Conservation (phyloP, 1,284 basidiomycete genomes). For the Taiwanofungus camphoratus region DNA sequence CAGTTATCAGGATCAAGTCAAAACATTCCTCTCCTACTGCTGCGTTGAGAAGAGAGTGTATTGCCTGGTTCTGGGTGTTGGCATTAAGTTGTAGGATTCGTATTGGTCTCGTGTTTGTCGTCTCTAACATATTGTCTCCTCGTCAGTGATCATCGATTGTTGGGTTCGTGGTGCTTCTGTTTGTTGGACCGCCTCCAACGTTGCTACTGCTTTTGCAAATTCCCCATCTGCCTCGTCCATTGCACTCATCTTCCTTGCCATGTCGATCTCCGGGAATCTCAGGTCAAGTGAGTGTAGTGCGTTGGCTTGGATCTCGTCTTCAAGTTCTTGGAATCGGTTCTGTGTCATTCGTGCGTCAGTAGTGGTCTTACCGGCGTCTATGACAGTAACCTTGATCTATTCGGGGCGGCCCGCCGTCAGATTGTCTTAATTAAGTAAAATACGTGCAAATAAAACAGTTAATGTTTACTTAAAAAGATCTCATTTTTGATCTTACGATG, state of each 20-base stretch:
- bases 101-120: conserved; percentile 2
- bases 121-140: neutral
- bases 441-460: too few relatives aligned
- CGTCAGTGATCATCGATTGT: neutral
- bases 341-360: too few relatives aligned
- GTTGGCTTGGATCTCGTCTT: neutral
- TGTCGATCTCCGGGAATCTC: neutral
- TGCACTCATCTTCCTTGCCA: too few relatives aligned
- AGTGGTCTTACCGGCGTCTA: too few relatives aligned
- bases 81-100: conserved; percentile 4
- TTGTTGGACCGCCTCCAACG: neutral
- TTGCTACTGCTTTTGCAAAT: neutral
- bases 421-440: too few relatives aligned
- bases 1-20: conserved; percentile 4
- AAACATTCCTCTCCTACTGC: neutral
- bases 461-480: too few relatives aligned
- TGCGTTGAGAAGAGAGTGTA: conserved; percentile 1
- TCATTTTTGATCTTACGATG: too few relatives aligned
- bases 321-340: neutral
- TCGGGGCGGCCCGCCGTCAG: too few relatives aligned
- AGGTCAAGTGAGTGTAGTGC: neutral
- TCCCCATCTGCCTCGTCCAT: neutral
- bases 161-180: neutral
- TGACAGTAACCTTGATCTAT: too few relatives aligned
- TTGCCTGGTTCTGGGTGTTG: conserved; percentile 1